phyloP scores from a whole-genome alignment of 1,139 yeast species.

The Arxiozyma slooffiae region DNA sequence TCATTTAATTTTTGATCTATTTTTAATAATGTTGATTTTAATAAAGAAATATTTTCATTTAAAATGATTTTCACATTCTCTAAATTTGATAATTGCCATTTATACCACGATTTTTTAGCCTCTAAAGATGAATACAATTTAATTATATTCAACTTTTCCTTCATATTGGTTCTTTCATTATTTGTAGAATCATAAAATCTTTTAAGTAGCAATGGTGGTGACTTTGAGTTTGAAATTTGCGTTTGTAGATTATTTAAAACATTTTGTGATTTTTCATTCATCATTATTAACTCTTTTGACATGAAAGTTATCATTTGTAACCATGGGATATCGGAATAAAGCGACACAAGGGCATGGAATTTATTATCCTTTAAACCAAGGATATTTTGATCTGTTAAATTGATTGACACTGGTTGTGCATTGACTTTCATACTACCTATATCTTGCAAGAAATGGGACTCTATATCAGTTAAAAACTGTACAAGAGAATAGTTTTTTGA shows the following conservation, averaged over 20 bases:
- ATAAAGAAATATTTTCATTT: conserved; percentile 41
- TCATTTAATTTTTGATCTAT: conserved; percentile 29
- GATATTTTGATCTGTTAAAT: not conserved
- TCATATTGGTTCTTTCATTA: conserved; percentile 12
- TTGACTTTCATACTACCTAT: conserved; percentile 4
- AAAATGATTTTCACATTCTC: conserved; percentile 27
- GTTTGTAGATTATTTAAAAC: conserved; percentile 41
- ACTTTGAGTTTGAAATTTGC: conserved; percentile 29
- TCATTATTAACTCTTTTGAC: conserved; percentile 43
- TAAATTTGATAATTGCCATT: conserved; percentile 29
- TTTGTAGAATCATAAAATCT: conserved; percentile 17
- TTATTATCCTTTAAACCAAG: not conserved
- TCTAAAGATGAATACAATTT: conserved; percentile 22
- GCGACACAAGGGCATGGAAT: not conserved
- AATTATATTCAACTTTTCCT: conserved; percentile 18
- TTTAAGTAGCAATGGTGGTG: conserved; percentile 20
- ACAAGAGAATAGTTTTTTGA: conserved; percentile 10
- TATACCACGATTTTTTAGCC: conserved; percentile 27
- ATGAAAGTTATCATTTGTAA: conserved; percentile 45
- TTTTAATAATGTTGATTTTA: conserved; percentile 39
- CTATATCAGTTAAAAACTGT: conserved; percentile 38
- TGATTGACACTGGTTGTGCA: conserved; percentile 1
- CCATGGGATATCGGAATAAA: conserved; percentile 31
- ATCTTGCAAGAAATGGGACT: conserved; percentile 42
- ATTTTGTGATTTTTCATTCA: conserved; percentile 40